Evolutionary conservation across 2,329 filamentous ascomycete genomes (phyloP).

Genomic region (Trichophyton schoenleinii): DNA sequence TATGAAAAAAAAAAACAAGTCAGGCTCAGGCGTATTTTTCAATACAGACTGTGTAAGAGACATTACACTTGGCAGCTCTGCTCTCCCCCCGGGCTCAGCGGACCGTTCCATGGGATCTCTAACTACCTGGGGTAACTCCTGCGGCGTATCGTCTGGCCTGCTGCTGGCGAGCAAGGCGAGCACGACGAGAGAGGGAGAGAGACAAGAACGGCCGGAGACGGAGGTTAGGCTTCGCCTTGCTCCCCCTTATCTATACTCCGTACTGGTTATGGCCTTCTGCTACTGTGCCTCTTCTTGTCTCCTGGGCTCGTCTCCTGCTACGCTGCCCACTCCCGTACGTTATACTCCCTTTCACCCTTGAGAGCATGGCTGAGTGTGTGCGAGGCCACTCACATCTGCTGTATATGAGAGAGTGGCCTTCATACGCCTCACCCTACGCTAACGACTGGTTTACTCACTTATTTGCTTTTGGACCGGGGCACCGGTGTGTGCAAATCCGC

Average conservation of each 20-base stretch:
- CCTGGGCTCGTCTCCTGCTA: background rate
- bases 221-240: constrained; percentile 1
- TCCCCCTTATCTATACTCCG: background rate
- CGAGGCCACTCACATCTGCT: too few relatives aligned
- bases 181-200: background rate
- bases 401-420: too few relatives aligned
- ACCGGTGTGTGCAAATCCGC: background rate
- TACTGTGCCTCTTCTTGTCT: background rate
- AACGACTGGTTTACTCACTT: background rate
- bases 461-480: background rate
- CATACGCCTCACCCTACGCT: constrained; percentile 1
- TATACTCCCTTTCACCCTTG: background rate
- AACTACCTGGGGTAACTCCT: constrained; percentile 2
- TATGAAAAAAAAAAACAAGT: background rate
- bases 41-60: constrained; percentile 3
- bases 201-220: background rate
- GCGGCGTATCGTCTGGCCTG: background rate
- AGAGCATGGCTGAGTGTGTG: too few relatives aligned
- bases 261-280: background rate
- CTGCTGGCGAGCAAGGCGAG: background rate
- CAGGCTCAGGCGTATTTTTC: background rate
- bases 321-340: background rate
- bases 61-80: background rate
- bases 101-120: constrained; percentile 12
- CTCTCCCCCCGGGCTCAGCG: constrained; percentile 8